A percentile compares a stretch with the other conserved stretches of the same genome.
Evolutionary conservation across 352 stramenopile genomes (phyloP).

Genomic region (Globisporangium alternatum): DNA sequence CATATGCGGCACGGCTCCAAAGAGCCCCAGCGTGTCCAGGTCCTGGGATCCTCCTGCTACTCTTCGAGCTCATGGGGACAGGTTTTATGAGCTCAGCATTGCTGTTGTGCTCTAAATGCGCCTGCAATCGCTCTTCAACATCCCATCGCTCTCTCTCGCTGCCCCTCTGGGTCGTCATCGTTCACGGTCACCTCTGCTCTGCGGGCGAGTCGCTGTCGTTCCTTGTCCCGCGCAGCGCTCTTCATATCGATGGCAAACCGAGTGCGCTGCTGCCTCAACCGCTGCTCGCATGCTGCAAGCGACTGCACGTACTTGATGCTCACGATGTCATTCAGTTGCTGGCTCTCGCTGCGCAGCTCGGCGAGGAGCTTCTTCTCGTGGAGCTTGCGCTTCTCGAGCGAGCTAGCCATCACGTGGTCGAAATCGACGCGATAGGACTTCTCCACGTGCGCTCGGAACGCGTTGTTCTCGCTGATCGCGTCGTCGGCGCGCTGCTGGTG

Average conservation of each 20-base stretch:
- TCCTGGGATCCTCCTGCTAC: too few species aligned
- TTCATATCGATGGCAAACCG: conserved; percentile 25
- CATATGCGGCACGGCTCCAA: too few species aligned
- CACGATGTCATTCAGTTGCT: conserved; percentile 29
- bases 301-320: neutral
- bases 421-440: conserved; percentile 28
- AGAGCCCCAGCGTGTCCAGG: too few species aligned
- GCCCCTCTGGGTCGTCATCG: neutral
- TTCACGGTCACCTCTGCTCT: neutral
- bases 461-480: conserved; percentile 38
- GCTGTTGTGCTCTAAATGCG: too few species aligned
- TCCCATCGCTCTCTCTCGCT: neutral
- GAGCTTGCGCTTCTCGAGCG: conserved; percentile 14
- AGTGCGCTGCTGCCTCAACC: conserved; percentile 1
- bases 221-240: conserved; percentile 6
- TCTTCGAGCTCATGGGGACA: too few species aligned
- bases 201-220: conserved; percentile 6
- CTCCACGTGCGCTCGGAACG: conserved; percentile 28
- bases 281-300: conserved; percentile 3
- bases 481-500: conserved; percentile 28
- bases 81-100: too few species aligned
- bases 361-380: conserved; percentile 18
- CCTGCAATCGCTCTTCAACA: neutral
- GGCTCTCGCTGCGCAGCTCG: conserved; percentile 19
- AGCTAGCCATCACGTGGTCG: neutral